phyloP scores from a whole-genome alignment of 2,329 filamentous ascomycete genomes.

The Penicillium italicum region DNA sequence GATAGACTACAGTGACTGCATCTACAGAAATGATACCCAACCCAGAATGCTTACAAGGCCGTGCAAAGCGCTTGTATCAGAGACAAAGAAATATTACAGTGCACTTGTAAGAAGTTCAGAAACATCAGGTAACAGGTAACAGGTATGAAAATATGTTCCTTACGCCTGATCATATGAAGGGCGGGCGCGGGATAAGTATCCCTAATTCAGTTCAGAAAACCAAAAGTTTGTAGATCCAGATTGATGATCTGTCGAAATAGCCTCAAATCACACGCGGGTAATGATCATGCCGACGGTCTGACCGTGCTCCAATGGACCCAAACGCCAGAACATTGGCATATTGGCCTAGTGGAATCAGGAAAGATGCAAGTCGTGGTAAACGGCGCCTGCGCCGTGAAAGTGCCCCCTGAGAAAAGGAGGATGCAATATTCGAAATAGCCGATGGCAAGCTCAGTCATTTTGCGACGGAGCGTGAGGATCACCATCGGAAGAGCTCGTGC shows the following conservation, averaged over 20 bases:
- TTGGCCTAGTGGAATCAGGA: background rate
- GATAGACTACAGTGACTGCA: background rate
- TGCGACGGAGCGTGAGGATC: conserved; percentile 17
- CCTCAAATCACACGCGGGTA: background rate
- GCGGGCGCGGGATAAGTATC: background rate
- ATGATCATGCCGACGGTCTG: background rate
- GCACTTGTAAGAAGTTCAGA: background rate
- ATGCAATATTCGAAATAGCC: conserved; percentile 4
- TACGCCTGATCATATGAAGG: background rate
- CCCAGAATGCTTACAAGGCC: background rate
- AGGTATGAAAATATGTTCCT: conserved; percentile 2
- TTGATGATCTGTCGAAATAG: background rate
- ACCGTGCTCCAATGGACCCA: background rate
- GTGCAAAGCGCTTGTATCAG: background rate
- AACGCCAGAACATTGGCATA: background rate
- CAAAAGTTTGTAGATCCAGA: background rate
- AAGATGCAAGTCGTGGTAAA: conserved; percentile 6
- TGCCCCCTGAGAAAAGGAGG: conserved; percentile 1
- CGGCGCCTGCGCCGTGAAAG: conserved; percentile 20
- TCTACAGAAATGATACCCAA: background rate
- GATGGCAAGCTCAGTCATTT: conserved; percentile 8
- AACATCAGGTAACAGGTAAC: background rate
- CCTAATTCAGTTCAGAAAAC: background rate
- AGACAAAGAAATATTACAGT: background rate
- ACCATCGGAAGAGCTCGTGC: conserved; percentile 38